phyloP scores from a whole-genome alignment of 2,329 filamentous ascomycete genomes.

The Pestalotiopsis sp. region DNA sequence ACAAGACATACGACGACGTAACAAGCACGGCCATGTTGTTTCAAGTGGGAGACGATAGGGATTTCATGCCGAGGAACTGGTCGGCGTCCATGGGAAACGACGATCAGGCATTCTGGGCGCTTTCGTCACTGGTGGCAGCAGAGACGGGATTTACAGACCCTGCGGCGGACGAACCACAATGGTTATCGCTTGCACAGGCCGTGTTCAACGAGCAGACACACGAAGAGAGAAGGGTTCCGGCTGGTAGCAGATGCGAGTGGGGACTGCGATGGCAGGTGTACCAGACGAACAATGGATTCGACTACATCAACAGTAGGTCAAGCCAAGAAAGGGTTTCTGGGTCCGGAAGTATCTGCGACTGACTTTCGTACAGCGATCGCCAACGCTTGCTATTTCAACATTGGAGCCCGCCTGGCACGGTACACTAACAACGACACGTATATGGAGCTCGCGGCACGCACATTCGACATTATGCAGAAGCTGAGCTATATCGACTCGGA shows the following conservation, averaged over 20 bases:
- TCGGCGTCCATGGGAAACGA: slow-evolving; percentile 66
- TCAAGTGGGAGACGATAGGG: slow-evolving; percentile 55
- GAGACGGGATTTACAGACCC: slow-evolving; percentile 66
- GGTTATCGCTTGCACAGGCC: slow-evolving; percentile 68
- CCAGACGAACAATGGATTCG: slow-evolving; percentile 71
- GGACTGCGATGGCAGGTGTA: slow-evolving; percentile 81
- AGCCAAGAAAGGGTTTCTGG: not conserved
- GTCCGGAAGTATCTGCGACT: not conserved
- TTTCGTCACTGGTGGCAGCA: slow-evolving; percentile 67
- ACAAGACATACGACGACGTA: slow-evolving; percentile 62
- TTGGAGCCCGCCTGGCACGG: slow-evolving; percentile 68
- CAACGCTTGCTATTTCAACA: slow-evolving; percentile 65
- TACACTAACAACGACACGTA: slow-evolving; percentile 71
- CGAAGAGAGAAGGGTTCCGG: slow-evolving; percentile 60
- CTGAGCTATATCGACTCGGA: slow-evolving; percentile 62
- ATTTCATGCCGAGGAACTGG: slow-evolving; percentile 64
- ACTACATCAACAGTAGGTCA: slow-evolving; percentile 68
- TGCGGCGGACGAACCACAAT: slow-evolving; percentile 53
- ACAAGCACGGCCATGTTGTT: slow-evolving; percentile 58
- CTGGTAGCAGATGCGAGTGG: slow-evolving; percentile 59
- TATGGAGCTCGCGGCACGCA: slow-evolving; percentile 59
- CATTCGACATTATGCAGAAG: slow-evolving; percentile 61
- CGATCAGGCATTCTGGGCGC: slow-evolving; percentile 72
- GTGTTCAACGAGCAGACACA: slow-evolving; percentile 66
- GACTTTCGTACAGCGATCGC: slow-evolving; percentile 47